These are phyloP conservation scores for Venturiaceae sp. DNA, from an alignment of 2,329 filamentous ascomycete genomes.

Conservation along the genomic window DNA sequence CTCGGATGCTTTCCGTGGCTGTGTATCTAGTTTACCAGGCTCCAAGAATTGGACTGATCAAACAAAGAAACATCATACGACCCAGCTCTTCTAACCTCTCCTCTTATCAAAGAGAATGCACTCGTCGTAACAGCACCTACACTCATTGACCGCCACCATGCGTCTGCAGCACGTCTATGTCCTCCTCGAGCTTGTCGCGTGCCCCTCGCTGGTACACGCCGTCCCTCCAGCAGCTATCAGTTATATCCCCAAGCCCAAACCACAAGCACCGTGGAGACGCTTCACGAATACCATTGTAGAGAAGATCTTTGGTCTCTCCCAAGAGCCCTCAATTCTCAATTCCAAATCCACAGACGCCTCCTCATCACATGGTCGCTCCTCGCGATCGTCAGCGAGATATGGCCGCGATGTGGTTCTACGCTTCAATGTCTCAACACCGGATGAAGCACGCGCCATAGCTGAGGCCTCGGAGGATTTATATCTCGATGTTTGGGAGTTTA, in stretches of 20 bases:
- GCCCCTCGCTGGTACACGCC: not conserved
- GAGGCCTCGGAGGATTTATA: constrained; percentile 66
- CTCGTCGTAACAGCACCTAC: not conserved
- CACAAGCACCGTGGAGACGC: constrained; percentile 21
- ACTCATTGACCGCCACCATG: not conserved
- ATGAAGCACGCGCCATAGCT: constrained; percentile 62
- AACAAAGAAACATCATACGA: not conserved
- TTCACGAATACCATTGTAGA: constrained; percentile 25
- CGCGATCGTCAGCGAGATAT: not conserved
- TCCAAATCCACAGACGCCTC: not conserved
- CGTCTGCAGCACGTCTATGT: not conserved
- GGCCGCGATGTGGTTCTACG: constrained; percentile 57
- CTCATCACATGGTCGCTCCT: not conserved
- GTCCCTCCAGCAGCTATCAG: not conserved
- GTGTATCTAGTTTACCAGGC: not conserved
- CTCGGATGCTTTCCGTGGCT: not conserved
- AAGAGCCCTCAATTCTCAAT: not conserved
- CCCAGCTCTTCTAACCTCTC: not conserved
- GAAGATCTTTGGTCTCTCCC: constrained; percentile 20
- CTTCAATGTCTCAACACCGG: constrained; percentile 64
- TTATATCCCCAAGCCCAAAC: not conserved
- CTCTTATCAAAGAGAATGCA: not conserved
- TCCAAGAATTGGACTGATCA: not conserved
- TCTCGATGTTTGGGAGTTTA: constrained; percentile 85
- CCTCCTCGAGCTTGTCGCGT: not conserved